Evolutionary conservation across 2,329 filamentous ascomycete species (phyloP), one percentile per base, ranked within the genome.

Genomic region (Sarocladiaceae sp.): DNA sequence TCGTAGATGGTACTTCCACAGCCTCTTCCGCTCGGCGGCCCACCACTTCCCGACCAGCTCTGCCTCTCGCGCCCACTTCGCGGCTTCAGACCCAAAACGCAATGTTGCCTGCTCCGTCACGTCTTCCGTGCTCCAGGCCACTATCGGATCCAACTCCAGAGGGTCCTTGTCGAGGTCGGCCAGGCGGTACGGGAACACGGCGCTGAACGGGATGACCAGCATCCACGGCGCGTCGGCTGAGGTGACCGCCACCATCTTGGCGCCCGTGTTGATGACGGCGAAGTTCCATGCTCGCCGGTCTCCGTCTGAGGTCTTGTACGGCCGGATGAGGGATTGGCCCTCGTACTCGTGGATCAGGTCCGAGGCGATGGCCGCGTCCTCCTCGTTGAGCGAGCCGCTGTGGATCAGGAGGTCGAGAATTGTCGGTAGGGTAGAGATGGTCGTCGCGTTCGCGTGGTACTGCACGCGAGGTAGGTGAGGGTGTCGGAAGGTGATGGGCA

Each of bases 201-300:
- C 45, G 32, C 47, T 45, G n/a, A 52, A 48, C 6, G 52, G 52
- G 16, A 54, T 48, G 7, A 53, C 48, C 23, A 54, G 43, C 33
- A 49, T 40, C 46, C 49, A 54, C 3, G 43, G 26, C 21, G 47
- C 42, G 18, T 47, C 47, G 21, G 41, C 53, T 23, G 34, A 50
- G 19, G 53, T 54, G 16, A 54, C 46, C 11, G 46, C 48, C 13
- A 55, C 42, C 43, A 53, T 51, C 10, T 48, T 46, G 19, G 47
- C 51, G 18, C 53, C 53, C n/a, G 50, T 45, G 45, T 55, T 55
- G 49, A 85, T 55, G 75, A 80, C 18, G 73, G 77, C 45, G 74
- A 77, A 47, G 61, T 81, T 37, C 78, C 78, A 6, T 61, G 51
- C 50, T 13, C 48, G 62, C 3, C 62, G 59, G 6, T 59, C 58